Conservation (phyloP, 768 basidiomycete genomes). For the Guyanaporus albipodus region DNA sequence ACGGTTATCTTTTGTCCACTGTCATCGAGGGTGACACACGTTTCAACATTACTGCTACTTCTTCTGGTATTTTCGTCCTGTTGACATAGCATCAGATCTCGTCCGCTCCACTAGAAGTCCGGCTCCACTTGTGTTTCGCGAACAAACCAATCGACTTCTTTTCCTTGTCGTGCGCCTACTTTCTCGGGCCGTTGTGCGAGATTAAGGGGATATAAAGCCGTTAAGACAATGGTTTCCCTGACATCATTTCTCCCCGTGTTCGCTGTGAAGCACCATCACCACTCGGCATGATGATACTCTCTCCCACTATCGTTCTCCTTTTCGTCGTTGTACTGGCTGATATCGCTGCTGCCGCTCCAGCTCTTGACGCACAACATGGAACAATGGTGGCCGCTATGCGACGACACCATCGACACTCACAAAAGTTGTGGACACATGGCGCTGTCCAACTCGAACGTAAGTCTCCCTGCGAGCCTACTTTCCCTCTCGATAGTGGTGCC, state of each 20-base stretch:
- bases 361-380: not conserved
- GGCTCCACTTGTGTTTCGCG: not conserved
- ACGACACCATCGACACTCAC: not conserved
- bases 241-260: not conserved
- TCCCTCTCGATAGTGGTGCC: not conserved
- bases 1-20: no score
- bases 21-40: no score
- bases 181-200: not conserved
- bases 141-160: not conserved
- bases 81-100: no score
- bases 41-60: no score
- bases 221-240: not conserved
- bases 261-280: no score
- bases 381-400: not conserved
- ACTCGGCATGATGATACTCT: constrained; percentile 5
- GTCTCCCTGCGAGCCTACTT: not conserved
- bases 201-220: constrained; percentile 5
- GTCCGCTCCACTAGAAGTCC: no score
- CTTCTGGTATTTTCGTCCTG: no score
- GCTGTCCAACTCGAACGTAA: not conserved
- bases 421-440: not conserved
- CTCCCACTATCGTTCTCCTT: constrained; percentile 1
- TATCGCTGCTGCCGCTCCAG: constrained; percentile 1
- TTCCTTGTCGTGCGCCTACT: not conserved
- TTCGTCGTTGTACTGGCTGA: not conserved